Conservation (phyloP, 192 early-diverging fungal genomes). For the Backusella mclennaniae region DNA sequence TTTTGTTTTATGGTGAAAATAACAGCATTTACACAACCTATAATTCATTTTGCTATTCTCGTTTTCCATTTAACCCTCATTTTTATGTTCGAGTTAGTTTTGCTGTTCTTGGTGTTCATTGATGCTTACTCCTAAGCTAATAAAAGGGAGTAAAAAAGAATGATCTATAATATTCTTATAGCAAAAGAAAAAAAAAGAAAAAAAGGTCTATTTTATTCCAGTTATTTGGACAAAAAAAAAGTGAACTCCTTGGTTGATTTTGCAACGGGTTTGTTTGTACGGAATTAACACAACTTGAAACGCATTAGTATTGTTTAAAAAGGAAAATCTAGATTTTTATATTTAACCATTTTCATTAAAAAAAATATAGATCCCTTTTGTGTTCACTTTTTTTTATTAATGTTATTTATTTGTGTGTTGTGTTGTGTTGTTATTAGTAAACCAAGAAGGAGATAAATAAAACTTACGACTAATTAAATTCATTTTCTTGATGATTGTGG, state of each 20-base stretch:
- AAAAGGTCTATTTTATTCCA: background rate
- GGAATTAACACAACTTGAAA: background rate
- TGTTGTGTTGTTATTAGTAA: background rate
- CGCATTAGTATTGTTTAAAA: background rate
- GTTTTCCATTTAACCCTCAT: background rate
- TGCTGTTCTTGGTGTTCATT: background rate
- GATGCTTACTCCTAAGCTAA: background rate
- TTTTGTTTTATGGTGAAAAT: background rate
- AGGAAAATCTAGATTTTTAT: background rate
- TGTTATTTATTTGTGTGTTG: background rate
- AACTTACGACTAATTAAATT: no score
- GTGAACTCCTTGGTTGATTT: background rate
- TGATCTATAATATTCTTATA: background rate
- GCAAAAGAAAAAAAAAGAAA: background rate
- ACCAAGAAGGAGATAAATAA: background rate
- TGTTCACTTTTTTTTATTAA: background rate
- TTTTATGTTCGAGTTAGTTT: background rate
- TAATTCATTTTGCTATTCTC: background rate
- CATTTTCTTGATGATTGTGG: background rate
- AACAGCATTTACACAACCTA: background rate
- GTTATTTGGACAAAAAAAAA: background rate
- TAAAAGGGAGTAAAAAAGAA: background rate
- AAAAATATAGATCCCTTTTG: background rate
- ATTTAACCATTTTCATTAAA: background rate
- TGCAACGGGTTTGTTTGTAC: background rate